Conservation (phyloP, 2,329 filamentous ascomycete species). For the Aspergillus piperis region DNA sequence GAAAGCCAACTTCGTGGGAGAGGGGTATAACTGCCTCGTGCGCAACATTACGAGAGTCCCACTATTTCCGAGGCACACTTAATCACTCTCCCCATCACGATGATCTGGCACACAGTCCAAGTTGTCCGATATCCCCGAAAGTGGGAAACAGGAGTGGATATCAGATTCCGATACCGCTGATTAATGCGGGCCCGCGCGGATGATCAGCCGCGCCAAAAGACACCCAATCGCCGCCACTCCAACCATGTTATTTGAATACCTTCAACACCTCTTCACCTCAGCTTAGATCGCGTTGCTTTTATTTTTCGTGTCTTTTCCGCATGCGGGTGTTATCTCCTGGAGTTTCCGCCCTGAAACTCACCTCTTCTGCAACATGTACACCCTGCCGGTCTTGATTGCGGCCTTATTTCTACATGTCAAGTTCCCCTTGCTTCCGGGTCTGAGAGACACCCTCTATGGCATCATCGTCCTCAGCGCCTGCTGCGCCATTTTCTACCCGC, state of each 20-base stretch:
- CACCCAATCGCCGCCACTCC: not conserved
- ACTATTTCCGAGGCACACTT: too few relatives aligned
- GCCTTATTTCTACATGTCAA: slow-evolving; percentile 9
- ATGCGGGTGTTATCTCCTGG: not conserved
- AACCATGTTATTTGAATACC: not conserved
- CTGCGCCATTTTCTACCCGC: slow-evolving; percentile 16
- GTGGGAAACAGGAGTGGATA: too few relatives aligned
- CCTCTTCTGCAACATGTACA: not conserved
- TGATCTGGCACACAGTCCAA: too few relatives aligned
- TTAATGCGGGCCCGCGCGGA: slow-evolving; percentile 1
- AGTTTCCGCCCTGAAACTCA: not conserved
- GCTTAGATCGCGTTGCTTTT: not conserved
- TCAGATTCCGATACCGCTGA: not conserved
- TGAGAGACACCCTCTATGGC: not conserved
- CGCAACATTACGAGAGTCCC: too few relatives aligned
- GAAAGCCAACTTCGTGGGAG: too few relatives aligned
- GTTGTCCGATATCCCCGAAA: too few relatives aligned
- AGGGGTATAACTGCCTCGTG: too few relatives aligned
- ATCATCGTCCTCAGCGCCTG: slow-evolving; percentile 13
- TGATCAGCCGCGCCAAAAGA: not conserved
- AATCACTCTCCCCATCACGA: too few relatives aligned
- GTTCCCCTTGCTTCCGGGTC: not conserved
- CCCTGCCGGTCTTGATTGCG: not conserved
- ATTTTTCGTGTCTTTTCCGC: not conserved
- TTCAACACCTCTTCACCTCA: not conserved